Percentiles rank a stretch among this genome's conserved stretches.
These are phyloP conservation scores for Senna tora DNA, from an alignment of 306 rosid species.

Conservation along the genomic window DNA sequence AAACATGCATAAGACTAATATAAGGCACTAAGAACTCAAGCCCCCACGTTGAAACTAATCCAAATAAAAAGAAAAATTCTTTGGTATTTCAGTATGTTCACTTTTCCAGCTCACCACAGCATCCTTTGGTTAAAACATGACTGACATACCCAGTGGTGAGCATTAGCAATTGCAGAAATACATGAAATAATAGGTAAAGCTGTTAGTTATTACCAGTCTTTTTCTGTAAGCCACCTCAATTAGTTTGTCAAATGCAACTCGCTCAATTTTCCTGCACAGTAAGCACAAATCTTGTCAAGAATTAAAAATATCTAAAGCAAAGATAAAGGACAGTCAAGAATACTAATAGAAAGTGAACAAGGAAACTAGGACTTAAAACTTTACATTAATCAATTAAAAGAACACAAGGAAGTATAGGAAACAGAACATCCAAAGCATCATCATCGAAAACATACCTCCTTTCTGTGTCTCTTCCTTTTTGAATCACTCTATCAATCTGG, in stretches of 20 bases:
- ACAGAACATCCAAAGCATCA: constrained; percentile 36
- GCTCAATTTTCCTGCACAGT: constrained; percentile 70
- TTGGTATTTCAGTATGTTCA: constrained; percentile 11
- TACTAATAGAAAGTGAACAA: constrained; percentile 18
- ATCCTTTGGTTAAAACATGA: no score
- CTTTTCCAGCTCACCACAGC: constrained; percentile 25
- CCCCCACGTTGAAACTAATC: neutral
- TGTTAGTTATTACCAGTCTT: constrained; percentile 61
- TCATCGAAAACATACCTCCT: constrained; percentile 45
- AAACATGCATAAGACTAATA: neutral
- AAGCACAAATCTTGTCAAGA: constrained; percentile 32
- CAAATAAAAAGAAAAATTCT: neutral
- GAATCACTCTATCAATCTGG: constrained; percentile 58
- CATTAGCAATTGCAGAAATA: constrained; percentile 14
- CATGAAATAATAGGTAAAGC: neutral
- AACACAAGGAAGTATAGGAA: constrained; percentile 15
- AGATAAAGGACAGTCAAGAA: neutral
- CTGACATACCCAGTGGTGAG: neutral
- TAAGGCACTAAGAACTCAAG: neutral
- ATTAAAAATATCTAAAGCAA: constrained; percentile 30
- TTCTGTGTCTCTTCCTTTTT: constrained; percentile 59
- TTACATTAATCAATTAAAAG: constrained; percentile 19
- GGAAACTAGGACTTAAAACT: constrained; percentile 13
- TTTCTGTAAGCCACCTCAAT: constrained; percentile 75
- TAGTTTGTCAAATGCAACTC: constrained; percentile 81